Base-by-base conservation (phyloP, 2,329 filamentous ascomycete species). In the Trichoderma sp. region DNA sequence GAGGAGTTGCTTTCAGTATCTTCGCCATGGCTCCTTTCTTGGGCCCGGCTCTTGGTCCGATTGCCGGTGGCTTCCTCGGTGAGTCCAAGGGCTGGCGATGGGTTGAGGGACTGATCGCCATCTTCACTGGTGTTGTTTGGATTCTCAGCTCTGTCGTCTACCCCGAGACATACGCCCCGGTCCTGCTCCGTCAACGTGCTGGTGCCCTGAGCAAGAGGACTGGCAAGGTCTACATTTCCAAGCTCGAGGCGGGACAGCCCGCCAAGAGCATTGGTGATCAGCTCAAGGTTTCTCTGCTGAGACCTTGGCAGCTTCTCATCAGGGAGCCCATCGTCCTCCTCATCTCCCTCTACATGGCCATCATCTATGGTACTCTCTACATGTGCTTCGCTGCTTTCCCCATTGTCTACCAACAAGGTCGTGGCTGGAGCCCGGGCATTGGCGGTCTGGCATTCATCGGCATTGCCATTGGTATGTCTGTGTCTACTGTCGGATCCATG, bases 251-350 rank as follows among this genome's bases (percentile, higher is more conserved):
- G 21, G 79, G 81, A 21, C 78, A 81, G 59, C 82, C 83, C 32
- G 80, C 78, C 49, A 75, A 81, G 30, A 79, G 79, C 4, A 72
- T 86, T n/a, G 75, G 74, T 8, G 76, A 83, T 66, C 83, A 86
- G 49, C 85, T 90, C 76, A 83, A 83, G 66, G 83, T 84, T 2
- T 84, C 87, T 4, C 81, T 91, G n/a, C 79, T 83, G 51, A 83
- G 89, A 1, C 90, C 90, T 1, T 90, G 87, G 87, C 78, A 89
- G 46, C 80, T 92, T 5, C 82, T 92, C 1, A 88, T 91, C 80
- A 79, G 79, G 64, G 89, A 92, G 73, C 89, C 89, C 5, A 91
- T 91, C 71, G 87, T 91, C 28, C 76, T 90, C 13, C 80, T 91
- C 11, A 82, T 88, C 5, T 86, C 84, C 7, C 80, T 91, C 30